These are phyloP conservation scores for Umbelopsis vinacea DNA, from an alignment of 192 early-diverging fungal genomes.

Conservation along the genomic window DNA sequence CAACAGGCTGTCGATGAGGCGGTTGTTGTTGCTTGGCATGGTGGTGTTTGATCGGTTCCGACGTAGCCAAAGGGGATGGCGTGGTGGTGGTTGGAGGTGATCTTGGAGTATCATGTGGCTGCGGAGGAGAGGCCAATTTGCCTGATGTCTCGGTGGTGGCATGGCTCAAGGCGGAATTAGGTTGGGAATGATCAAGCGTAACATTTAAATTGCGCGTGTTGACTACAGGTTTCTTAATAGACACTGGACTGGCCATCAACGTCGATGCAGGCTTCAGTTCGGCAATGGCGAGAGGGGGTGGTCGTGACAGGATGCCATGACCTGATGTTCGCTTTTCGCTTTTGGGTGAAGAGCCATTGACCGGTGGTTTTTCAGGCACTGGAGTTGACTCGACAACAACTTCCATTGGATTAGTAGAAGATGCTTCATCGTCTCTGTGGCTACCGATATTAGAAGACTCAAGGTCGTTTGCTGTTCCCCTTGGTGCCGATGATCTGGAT, in stretches of 20 bases:
- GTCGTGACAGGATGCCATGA: background rate
- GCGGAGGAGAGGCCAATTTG: background rate
- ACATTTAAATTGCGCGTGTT: slow-evolving; percentile 1
- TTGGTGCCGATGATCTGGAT: slow-evolving; percentile 1
- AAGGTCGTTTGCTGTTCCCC: background rate
- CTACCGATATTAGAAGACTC: background rate
- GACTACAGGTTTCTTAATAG: background rate
- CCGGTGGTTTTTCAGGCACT: background rate
- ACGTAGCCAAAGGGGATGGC: slow-evolving; percentile 3
- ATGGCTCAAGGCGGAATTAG: slow-evolving; percentile 5
- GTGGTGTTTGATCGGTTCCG: background rate
- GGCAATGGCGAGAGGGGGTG: background rate
- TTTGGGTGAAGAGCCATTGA: background rate
- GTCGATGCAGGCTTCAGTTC: background rate
- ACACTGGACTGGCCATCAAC: background rate
- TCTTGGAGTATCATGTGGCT: background rate
- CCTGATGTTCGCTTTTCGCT: background rate
- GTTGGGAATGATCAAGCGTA: background rate
- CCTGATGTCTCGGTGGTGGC: background rate
- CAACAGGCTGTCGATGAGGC: background rate
- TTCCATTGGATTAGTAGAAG: background rate
- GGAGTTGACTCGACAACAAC: background rate
- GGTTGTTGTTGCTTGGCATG: slow-evolving; percentile 16
- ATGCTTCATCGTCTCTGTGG: slow-evolving; percentile 11
- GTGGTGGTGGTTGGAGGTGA: background rate